Base-by-base conservation (phyloP, 257 asterid species). In the Nicotiana obtusifolia region DNA sequence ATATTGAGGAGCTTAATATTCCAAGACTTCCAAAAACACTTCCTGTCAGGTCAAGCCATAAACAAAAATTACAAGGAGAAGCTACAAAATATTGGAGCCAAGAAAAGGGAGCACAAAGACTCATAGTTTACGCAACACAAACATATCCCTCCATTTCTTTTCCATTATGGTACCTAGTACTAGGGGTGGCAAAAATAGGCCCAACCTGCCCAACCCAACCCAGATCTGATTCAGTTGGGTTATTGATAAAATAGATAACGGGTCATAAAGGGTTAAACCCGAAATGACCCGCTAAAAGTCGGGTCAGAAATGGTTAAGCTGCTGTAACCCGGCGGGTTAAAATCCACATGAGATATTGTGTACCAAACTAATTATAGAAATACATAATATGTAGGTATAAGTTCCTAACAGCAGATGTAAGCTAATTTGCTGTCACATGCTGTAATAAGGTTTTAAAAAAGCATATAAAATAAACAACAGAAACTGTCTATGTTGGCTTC, bases 351-450 rank as follows among this genome's bases (percentile, higher is more conserved):
- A 47, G 53, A 47, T 47, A 10, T 47, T 47, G 53, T 47, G 61
- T 53, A 54, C 61, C 2, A 54, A 54, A 22, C 78, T 41, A 71
- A 71, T 67, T 33, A 67, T 8, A 71, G 20, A 44, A 22, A 71
- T 71, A 44, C 60, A 71, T 20, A 71, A 69, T 41, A 69, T 69
- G 77, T 69, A 69, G 77, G 33, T 37, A 41, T 22, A 44, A 71
- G 59, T 24, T 71, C 78, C 35, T 44, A 71, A 44, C 20, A 71
- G 14, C 8, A 73, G 1, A 73, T 73, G 24, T 14, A 44, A 24
- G 41, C 41, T 13, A 47, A 73, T 73, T 47, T 44, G n/a, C 37
- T 44, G 15, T 44, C 78, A 22, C 60, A 22, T 73, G 41, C 24
- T 47, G 61, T 47, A 24, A 71, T 44, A 44, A 5, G 33, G 71